phyloP scores from a whole-genome alignment of 441 rosid species.

The Theobroma grandiflorum region DNA sequence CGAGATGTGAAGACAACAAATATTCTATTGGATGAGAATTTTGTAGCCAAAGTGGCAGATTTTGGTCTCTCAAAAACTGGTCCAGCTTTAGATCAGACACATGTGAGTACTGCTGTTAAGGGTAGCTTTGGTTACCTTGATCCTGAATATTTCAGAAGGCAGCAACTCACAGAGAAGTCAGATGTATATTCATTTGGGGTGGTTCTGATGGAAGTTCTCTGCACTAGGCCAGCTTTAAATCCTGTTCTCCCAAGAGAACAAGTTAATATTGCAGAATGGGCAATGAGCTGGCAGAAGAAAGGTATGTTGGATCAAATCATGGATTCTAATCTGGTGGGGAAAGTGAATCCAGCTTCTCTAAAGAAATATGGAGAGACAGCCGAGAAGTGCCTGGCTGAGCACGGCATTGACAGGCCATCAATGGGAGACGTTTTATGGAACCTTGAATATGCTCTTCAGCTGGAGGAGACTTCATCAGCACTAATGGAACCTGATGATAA shows the following conservation, averaged over 20 bases:
- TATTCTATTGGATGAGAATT: conserved; percentile 88
- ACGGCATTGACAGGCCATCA: conserved; percentile 90
- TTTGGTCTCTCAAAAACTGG: conserved; percentile 98
- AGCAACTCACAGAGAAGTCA: conserved; percentile 92
- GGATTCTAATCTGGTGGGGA: conserved; percentile 83
- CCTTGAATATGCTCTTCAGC: conserved; percentile 92
- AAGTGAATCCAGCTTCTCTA: conserved; percentile 81
- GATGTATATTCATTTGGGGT: conserved; percentile 98
- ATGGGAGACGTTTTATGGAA: conserved; percentile 99
- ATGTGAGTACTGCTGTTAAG: conserved; percentile 98
- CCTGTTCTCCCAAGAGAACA: conserved; percentile 96
- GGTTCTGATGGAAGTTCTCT: conserved; percentile 93
- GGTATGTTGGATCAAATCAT: conserved; percentile 93
- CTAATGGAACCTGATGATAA: conserved; percentile 93
- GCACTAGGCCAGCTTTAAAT: conserved; percentile 93
- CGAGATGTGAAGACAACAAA: conserved; percentile 98
- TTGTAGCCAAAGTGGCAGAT: conserved; percentile 96
- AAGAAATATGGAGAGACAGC: conserved; percentile 97
- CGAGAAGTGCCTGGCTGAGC: conserved; percentile 94
- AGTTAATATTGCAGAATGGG: conserved; percentile 99
- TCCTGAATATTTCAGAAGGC: conserved; percentile 97
- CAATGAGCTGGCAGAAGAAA: conserved; percentile 95
- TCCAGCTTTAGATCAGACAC: conserved; percentile 92
- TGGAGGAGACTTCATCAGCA: conserved; percentile 89
- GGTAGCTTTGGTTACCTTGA: conserved; percentile 99